phyloP scores from a whole-genome alignment of 1,284 basidiomycete genomes.

The Ganoderma sinense region DNA sequence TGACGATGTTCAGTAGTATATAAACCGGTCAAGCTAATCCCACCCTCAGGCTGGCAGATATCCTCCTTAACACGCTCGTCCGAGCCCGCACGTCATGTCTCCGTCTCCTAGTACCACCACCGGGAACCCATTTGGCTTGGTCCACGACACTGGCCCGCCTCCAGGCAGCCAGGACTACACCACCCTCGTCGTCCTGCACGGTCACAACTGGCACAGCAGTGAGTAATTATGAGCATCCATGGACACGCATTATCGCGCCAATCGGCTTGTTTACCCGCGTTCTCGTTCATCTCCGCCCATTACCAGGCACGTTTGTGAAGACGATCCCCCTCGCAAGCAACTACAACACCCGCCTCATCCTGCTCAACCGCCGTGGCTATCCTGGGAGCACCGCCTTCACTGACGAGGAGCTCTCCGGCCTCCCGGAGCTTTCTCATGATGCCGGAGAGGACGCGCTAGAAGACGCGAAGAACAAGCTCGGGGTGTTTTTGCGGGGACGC shows the following conservation, averaged over 20 bases:
- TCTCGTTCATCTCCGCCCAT: not conserved
- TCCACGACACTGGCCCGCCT: slow-evolving; percentile 17
- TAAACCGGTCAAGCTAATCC: not conserved
- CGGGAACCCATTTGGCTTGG: not conserved
- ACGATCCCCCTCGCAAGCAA: not conserved
- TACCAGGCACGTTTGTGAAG: not conserved
- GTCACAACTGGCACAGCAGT: slow-evolving; percentile 27
- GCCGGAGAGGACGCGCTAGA: not conserved
- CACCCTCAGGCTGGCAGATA: not conserved
- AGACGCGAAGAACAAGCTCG: not conserved
- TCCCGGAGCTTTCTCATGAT: not conserved
- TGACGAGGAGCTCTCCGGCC: not conserved
- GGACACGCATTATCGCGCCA: not conserved
- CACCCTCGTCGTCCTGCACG: slow-evolving; percentile 25
- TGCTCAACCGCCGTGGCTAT: not conserved
- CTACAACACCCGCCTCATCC: slow-evolving; percentile 5
- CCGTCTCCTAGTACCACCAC: not conserved
- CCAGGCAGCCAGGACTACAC: slow-evolving; percentile 16
- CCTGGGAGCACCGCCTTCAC: not conserved
- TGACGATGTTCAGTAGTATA: not conserved
- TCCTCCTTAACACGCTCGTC: not conserved
- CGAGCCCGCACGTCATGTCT: not conserved
- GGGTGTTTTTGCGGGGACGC: slow-evolving; percentile 14
- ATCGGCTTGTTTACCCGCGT: not conserved
- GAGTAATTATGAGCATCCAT: not conserved